phyloP scores from a whole-genome alignment of 1,139 yeast species.

The Yamadazyma siamensis region DNA sequence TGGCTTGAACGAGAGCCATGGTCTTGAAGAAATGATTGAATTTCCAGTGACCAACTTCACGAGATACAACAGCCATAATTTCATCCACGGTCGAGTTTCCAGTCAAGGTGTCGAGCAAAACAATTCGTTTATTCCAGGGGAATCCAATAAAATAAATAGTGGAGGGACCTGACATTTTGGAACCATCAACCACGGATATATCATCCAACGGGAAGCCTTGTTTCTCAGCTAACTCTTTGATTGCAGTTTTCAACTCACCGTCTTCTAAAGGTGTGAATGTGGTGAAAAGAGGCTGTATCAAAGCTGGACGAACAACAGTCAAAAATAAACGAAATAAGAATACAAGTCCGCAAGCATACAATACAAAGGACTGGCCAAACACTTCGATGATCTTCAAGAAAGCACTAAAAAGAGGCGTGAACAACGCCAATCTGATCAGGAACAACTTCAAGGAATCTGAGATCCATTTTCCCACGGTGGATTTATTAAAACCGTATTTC shows the following conservation, averaged over 20 bases:
- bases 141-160: conserved; percentile 94
- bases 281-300: conserved; percentile 90
- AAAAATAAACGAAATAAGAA: conserved; percentile 68
- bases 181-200: conserved; percentile 88
- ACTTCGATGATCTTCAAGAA: conserved; percentile 77
- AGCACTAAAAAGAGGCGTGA: conserved; percentile 70
- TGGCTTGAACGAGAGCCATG: conserved; percentile 61
- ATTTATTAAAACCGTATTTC: conserved; percentile 87
- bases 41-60: conserved; percentile 98
- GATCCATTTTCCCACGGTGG: conserved; percentile 68
- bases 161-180: conserved; percentile 92
- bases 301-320: conserved; percentile 72
- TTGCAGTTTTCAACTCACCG: conserved; percentile 80
- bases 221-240: conserved; percentile 71
- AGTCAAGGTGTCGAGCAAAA: conserved; percentile 84
- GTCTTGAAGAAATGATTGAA: conserved; percentile 77
- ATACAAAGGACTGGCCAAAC: conserved; percentile 77
- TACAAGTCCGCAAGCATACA: conserved; percentile 71
- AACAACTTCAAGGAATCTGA: conserved; percentile 65
- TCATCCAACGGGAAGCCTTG: conserved; percentile 84
- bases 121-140: conserved; percentile 96
- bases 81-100: conserved; percentile 74
- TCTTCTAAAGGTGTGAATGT: conserved; percentile 86
- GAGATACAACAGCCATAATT: conserved; percentile 92
- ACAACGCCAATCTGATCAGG: conserved; percentile 52